These are phyloP conservation scores for Globisporangium rhizosaccharum DNA, from an alignment of 352 stramenopile species.

Conservation along the genomic window DNA sequence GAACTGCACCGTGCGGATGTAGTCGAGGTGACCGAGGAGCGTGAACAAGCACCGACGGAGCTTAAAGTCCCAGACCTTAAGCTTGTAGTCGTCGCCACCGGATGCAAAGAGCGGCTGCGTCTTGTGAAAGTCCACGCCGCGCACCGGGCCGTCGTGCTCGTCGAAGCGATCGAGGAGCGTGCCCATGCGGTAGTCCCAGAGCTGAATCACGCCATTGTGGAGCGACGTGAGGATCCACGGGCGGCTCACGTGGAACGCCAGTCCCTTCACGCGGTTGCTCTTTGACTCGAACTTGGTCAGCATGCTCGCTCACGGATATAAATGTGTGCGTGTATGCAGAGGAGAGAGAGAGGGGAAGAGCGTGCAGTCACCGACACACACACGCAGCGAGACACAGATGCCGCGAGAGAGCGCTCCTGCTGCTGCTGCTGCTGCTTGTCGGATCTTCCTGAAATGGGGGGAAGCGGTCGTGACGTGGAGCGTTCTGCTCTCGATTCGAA, in stretches of 20 bases:
- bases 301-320: conserved; percentile 50
- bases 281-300: conserved; percentile 99
- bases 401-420: too few species aligned
- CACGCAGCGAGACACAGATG: too few species aligned
- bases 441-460: too few species aligned
- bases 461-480: too few species aligned
- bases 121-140: conserved; percentile 98
- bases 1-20: conserved; percentile 99
- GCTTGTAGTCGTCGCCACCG: conserved; percentile 99
- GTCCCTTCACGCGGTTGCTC: conserved; percentile 98
- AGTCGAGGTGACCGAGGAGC: conserved; percentile 98
- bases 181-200: conserved; percentile 99
- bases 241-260: conserved; percentile 97
- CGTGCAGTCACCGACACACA: too few species aligned
- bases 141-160: conserved; percentile 98
- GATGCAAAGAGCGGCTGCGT: conserved; percentile 98
- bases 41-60: conserved; percentile 98
- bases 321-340: too few species aligned
- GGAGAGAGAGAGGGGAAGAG: too few species aligned
- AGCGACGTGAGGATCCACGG: conserved; percentile 99
- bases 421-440: too few species aligned
- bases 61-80: conserved; percentile 99
- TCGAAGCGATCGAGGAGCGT: conserved; percentile 99
- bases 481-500: too few species aligned
- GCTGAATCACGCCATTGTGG: conserved; percentile 97